Evolutionary conservation across 768 basidiomycete genomes (phyloP), one percentile per base, ranked within the genome.

Genomic region (Dictyophora rubrovolvata): DNA sequence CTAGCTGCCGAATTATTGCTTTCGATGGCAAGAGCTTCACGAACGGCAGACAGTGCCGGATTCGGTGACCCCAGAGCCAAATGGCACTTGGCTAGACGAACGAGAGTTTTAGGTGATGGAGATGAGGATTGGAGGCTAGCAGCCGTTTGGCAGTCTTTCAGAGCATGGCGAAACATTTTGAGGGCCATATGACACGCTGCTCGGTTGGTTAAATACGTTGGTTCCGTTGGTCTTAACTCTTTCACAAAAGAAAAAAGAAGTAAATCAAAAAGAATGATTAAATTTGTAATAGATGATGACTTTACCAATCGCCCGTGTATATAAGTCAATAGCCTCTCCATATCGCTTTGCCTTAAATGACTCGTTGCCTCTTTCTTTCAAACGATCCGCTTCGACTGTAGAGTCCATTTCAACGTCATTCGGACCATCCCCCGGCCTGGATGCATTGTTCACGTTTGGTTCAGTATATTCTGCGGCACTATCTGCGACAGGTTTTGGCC

Each of bases 131-230:
- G 88, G 5, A 91, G 73, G 0, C 80, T 70, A 0, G 80, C 77
- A 4, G 90, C 91, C 36, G 75, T 75, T 68, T 89, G 89, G 66
- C 89, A 93, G 67, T 94, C 91, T 37, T 77, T 78, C 17, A 93
- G 75, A 0, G 92, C 92, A 0, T 74, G 72, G 34, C 82, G 77
- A 76, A 86, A 93, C 35, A 81, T 81, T 67, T 92, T 91, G 54
- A 88, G 68, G 0, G 83, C 81, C 81, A 94, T 93, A 67, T 85
- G 81, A 1, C 90, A 85, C 0, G 92, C 91, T 0, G 92, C 91
- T 28, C 91, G 83, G 69, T 94, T 94, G 0, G 89, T 89, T 62
- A 86, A 75, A 67, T 87, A 93, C 2, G 86, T 78, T 0, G 90
- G 82, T 69, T 93, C 87, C 3, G 74, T 64, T 0, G 83, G 70